phyloP scores from a whole-genome alignment of 768 basidiomycete species.

The Xerocomellus intermedius region DNA sequence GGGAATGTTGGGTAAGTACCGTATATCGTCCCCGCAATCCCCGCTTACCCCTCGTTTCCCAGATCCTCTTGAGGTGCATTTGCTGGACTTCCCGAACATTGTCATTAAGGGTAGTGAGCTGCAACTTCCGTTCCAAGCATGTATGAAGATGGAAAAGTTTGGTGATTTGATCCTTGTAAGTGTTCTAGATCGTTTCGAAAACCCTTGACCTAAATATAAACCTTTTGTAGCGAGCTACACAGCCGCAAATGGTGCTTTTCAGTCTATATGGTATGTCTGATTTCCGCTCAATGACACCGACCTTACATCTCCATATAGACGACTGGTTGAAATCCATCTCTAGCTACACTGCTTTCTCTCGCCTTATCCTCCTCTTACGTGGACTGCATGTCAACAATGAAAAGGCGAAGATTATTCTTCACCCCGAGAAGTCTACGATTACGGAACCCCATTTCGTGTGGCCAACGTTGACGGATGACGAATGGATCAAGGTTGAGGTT shows the following conservation, averaged over 20 bases:
- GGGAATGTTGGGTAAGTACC: constrained; percentile 88
- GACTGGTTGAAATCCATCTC: constrained; percentile 99
- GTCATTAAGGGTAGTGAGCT: constrained; percentile 99
- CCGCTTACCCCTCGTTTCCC: constrained; percentile 5
- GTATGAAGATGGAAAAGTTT: constrained; percentile 99
- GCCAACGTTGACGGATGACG: constrained; percentile 90
- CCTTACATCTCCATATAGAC: constrained; percentile 45
- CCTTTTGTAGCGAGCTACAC: constrained; percentile 73
- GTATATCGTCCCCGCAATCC: not conserved
- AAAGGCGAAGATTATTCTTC: constrained; percentile 97
- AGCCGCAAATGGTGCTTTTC: constrained; percentile 99
- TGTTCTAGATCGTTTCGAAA: not conserved
- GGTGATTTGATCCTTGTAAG: constrained; percentile 90
- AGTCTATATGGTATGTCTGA: constrained; percentile 76
- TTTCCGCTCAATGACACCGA: not conserved
- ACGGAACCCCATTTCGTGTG: constrained; percentile 98
- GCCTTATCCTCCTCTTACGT: constrained; percentile 93
- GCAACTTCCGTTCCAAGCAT: constrained; percentile 98
- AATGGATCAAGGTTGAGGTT: constrained; percentile 99
- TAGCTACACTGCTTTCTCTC: constrained; percentile 98
- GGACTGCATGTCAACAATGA: constrained; percentile 99
- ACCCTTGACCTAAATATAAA: not conserved
- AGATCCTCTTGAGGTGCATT: constrained; percentile 96
- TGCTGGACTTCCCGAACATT: constrained; percentile 99
- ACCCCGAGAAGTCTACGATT: constrained; percentile 95